Conservation (phyloP, 2,329 filamentous ascomycete genomes). For the Fusarium sp. region DNA sequence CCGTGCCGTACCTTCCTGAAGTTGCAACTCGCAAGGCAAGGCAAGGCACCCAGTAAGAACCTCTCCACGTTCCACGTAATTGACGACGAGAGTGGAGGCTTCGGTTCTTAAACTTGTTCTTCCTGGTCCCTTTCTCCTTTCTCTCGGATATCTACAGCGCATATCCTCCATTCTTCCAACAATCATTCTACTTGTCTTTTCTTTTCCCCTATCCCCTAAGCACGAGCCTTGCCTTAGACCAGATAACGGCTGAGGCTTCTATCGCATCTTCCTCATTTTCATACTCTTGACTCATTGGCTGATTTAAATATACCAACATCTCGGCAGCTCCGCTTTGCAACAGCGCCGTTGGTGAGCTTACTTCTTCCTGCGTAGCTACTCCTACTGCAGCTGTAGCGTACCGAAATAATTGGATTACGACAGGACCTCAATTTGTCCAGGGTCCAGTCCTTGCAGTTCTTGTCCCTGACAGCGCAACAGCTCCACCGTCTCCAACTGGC, state of each 20-base stretch:
- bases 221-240: slow-evolving; percentile 13
- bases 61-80: slow-evolving; percentile 44
- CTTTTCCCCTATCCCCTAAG: neutral
- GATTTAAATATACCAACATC: slow-evolving; percentile 8
- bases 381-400: slow-evolving; percentile 16
- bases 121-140: slow-evolving; percentile 2
- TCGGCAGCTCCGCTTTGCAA: slow-evolving; percentile 41
- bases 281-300: slow-evolving; percentile 29
- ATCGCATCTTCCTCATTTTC: slow-evolving; percentile 12
- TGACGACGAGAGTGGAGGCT: slow-evolving; percentile 20
- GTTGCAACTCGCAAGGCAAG: neutral
- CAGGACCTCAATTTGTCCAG: slow-evolving; percentile 34
- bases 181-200: slow-evolving; percentile 16
- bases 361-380: slow-evolving; percentile 25
- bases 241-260: slow-evolving; percentile 25
- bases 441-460: slow-evolving; percentile 27
- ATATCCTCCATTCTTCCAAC: slow-evolving; percentile 1
- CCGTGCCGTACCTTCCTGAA: slow-evolving; percentile 33
- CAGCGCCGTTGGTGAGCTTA: slow-evolving; percentile 34
- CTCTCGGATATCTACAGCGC: neutral
- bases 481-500: slow-evolving; percentile 45
- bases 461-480: slow-evolving; percentile 3
- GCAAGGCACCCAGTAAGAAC: slow-evolving; percentile 24
- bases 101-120: slow-evolving; percentile 6
- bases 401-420: slow-evolving; percentile 37